Evolutionary conservation across 352 stramenopile genomes (phyloP), one percentile per base, ranked within the genome.

Genomic region (Phytophthora brassicae): DNA sequence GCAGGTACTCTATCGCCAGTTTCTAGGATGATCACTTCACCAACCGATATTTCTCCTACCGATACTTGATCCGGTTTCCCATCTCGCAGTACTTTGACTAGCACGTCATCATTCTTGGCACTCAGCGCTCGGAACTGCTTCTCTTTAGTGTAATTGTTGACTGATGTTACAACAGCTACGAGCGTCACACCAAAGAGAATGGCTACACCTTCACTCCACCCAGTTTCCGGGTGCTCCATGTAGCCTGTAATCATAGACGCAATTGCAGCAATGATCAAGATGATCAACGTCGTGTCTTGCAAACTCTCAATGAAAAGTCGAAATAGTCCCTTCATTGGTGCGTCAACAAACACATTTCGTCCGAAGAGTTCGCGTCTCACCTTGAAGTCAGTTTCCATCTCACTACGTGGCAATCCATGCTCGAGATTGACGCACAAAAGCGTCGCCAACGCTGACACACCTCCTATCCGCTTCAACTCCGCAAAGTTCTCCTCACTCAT

Each of bases 131-230:
- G 85, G 55, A 97, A 97, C 56, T 97, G 90, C 49, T 94, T 88
- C 60, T 97, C 88, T 53, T 97, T 97, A n/a, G 79, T 93, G 79
- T 99, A 99, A 63, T 99, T 96, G 67, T 98, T 99, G 12, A 93
- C 79, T 0, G 96, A 94, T 0, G 94, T 98, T 9, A 99, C 92
- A 7, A 98, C 64, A 7, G 96, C 93, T 6, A 99, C 96, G 44
- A 99, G 84, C 9, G 94, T 74, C 29, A 99, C 96, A 9, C 95
- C 93, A 11, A 83, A 75, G 42, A 99, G 70, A 66, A 99, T 99
- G 14, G 95, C 93, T 6, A 95, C 81, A 17, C 95, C 96, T 71
- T 99, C 96, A 49, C 97, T 96, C 96, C 96, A 99, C 4, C 90
- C 89, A 0, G 66, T 91, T 22, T 77, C 66, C 2, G 83, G 83